Evolutionary conservation across 2,329 filamentous ascomycete species (phyloP).

Genomic region (Trichoderma oligosporum): DNA sequence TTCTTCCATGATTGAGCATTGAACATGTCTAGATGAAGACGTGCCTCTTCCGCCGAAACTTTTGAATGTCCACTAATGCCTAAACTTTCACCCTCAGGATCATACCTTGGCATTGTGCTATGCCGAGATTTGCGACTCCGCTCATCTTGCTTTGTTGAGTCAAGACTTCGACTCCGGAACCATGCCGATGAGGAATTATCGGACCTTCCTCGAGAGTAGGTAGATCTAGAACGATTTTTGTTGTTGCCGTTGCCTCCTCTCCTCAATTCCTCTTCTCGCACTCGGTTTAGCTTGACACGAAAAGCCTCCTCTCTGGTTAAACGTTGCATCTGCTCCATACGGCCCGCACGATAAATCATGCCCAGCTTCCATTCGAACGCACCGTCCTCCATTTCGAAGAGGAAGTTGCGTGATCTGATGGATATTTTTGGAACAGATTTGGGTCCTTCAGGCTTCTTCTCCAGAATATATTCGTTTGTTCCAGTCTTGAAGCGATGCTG

Average conservation of each 20-base stretch:
- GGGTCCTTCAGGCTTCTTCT: slow-evolving; percentile 79
- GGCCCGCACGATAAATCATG: slow-evolving; percentile 85
- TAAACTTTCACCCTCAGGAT: slow-evolving; percentile 65
- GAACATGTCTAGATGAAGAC: slow-evolving; percentile 68
- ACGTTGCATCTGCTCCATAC: slow-evolving; percentile 85
- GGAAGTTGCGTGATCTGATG: slow-evolving; percentile 71
- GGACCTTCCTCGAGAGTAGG: slow-evolving; percentile 37
- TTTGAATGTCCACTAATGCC: slow-evolving; percentile 69
- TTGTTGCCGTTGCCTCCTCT: slow-evolving; percentile 44
- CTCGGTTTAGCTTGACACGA: slow-evolving; percentile 77
- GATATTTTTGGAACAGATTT: slow-evolving; percentile 85
- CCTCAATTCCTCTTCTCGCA: slow-evolving; percentile 66
- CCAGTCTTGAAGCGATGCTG: slow-evolving; percentile 87
- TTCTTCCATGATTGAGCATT: slow-evolving; percentile 91
- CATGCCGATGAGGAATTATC: slow-evolving; percentile 33
- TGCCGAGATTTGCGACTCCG: slow-evolving; percentile 31
- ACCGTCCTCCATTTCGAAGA: slow-evolving; percentile 93
- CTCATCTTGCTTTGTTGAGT: slow-evolving; percentile 37
- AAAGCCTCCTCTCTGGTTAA: slow-evolving; percentile 89
- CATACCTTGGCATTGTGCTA: slow-evolving; percentile 61
- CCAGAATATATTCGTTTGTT: slow-evolving; percentile 81
- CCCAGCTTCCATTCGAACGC: slow-evolving; percentile 97
- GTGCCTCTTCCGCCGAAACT: slow-evolving; percentile 72
- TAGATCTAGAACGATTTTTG: slow-evolving; percentile 54
- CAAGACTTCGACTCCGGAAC: slow-evolving; percentile 55